These are phyloP conservation scores for Fusarium sulawesiense DNA, from an alignment of 2,329 filamentous ascomycete species.

Conservation along the genomic window DNA sequence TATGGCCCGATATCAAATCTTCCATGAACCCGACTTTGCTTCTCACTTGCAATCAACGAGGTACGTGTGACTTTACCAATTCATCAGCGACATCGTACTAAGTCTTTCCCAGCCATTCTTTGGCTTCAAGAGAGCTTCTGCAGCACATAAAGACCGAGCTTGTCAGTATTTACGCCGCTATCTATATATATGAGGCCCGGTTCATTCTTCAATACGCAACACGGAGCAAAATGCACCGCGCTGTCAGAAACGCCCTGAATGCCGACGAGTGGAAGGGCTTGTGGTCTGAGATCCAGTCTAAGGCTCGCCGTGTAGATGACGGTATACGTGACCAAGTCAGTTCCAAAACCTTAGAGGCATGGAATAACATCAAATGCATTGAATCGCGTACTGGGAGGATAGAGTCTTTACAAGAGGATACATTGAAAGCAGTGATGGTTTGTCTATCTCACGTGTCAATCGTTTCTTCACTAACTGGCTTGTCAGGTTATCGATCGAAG, in stretches of 20 bases:
- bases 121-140: not conserved
- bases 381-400: not conserved
- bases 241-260: not conserved
- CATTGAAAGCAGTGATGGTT: not conserved
- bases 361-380: not conserved
- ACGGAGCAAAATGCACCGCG: not conserved
- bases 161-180: no score
- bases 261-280: constrained; percentile 8
- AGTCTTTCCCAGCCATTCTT: no score
- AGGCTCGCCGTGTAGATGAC: not conserved
- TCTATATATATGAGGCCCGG: no score
- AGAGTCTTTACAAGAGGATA: not conserved
- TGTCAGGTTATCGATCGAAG: not conserved
- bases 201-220: not conserved
- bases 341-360: not conserved
- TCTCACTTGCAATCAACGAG: not conserved
- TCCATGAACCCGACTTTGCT: not conserved
- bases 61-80: no score
- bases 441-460: not conserved
- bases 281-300: constrained; percentile 5
- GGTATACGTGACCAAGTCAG: not conserved
- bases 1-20: constrained; percentile 4
- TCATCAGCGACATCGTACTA: no score
- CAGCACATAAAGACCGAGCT: no score
- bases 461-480: not conserved